A percentile compares a stretch with the other conserved stretches of the same genome.
phyloP scores from a whole-genome alignment of 148 eudicot species.

The Heliosperma pusillum region DNA sequence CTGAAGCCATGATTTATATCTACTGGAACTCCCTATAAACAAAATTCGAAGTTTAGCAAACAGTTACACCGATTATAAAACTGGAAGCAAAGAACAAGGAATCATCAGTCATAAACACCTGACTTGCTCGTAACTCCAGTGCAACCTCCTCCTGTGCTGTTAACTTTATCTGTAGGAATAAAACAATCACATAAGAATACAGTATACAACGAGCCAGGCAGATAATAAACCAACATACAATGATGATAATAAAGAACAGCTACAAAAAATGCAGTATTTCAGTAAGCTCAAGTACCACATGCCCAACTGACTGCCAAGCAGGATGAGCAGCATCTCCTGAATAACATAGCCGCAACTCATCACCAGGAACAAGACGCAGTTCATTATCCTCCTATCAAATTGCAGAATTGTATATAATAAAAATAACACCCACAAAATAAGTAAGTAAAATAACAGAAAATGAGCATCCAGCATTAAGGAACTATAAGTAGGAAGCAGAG shows the following conservation, averaged over 20 bases:
- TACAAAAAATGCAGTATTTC: not conserved
- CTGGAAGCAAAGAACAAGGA: not conserved
- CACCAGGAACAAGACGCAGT: constrained; percentile 98
- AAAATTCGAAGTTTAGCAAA: constrained; percentile 1
- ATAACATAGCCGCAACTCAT: constrained; percentile 87
- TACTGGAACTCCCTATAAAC: constrained; percentile 85
- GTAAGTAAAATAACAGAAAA: not conserved
- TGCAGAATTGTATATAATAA: constrained; percentile 2
- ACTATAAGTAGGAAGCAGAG: not conserved
- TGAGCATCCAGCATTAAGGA: not conserved
- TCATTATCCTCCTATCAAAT: constrained; percentile 89
- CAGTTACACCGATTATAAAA: not conserved
- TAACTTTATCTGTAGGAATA: constrained; percentile 69
- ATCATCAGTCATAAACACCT: constrained; percentile 42
- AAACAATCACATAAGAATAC: not conserved
- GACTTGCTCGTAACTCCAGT: constrained; percentile 93
- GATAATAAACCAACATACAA: not conserved
- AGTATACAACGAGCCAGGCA: not conserved
- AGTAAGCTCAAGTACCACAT: constrained; percentile 56
- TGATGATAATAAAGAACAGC: not conserved
- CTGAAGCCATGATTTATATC: constrained; percentile 93
- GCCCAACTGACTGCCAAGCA: constrained; percentile 97
- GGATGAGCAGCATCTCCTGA: constrained; percentile 95
- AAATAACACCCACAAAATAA: not conserved
- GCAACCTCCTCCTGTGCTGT: constrained; percentile 99